Percentiles rank a stretch among this genome's conserved stretches.
phyloP scores from a whole-genome alignment of 2,329 filamentous ascomycete genomes.

The Fusarium subtropicale region DNA sequence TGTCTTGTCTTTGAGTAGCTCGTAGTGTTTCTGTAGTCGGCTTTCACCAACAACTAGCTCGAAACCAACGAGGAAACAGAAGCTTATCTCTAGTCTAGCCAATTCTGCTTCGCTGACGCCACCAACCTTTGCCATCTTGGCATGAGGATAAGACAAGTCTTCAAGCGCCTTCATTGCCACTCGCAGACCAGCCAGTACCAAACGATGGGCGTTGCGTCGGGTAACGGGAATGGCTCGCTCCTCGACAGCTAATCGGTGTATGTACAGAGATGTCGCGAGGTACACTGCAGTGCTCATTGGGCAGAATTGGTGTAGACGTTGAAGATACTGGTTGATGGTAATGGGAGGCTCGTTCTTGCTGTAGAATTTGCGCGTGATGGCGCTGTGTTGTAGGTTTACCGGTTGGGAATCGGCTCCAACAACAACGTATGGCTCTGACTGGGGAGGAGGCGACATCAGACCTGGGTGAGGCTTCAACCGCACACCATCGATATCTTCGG shows the following conservation, averaged over 20 bases:
- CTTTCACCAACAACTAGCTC: slow-evolving; percentile 70
- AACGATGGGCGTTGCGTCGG: slow-evolving; percentile 83
- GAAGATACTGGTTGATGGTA: slow-evolving; percentile 83
- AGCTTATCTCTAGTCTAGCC: slow-evolving; percentile 86
- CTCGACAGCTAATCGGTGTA: slow-evolving; percentile 81
- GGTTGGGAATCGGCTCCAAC: slow-evolving; percentile 78
- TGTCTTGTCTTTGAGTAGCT: slow-evolving; percentile 49
- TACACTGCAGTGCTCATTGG: slow-evolving; percentile 95
- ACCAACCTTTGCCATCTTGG: slow-evolving; percentile 85
- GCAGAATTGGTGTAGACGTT: slow-evolving; percentile 88
- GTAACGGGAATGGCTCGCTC: slow-evolving; percentile 85
- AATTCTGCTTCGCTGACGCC: slow-evolving; percentile 87
- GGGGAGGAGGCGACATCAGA: slow-evolving; percentile 42
- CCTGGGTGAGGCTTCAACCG: slow-evolving; percentile 57
- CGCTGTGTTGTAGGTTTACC: slow-evolving; percentile 81
- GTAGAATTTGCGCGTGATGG: slow-evolving; percentile 93
- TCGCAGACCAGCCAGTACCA: slow-evolving; percentile 84
- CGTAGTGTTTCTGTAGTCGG: slow-evolving; percentile 51
- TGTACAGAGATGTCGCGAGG: slow-evolving; percentile 88
- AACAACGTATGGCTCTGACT: slow-evolving; percentile 66
- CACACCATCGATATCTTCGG: slow-evolving; percentile 65
- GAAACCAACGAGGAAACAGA: slow-evolving; percentile 88
- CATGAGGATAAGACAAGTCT: slow-evolving; percentile 88
- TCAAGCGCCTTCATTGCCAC: slow-evolving; percentile 97
- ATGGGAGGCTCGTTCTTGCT: slow-evolving; percentile 89